Conservation (phyloP, 1,284 basidiomycete genomes). For the Mycosarcoma mackinlayi region DNA sequence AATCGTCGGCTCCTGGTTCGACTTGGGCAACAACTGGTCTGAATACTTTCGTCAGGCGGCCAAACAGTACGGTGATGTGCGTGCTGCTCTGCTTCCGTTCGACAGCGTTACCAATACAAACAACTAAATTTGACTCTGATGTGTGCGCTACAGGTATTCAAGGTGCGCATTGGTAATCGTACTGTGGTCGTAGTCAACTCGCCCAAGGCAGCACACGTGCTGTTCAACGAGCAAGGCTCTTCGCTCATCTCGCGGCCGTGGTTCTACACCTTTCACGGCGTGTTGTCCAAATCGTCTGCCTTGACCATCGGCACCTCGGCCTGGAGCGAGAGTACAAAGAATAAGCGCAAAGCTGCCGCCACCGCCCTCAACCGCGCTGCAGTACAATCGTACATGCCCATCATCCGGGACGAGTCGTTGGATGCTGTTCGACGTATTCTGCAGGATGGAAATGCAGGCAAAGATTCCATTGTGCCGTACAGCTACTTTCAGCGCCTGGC, state of each 20-base stretch:
- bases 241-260: slow-evolving; percentile 3
- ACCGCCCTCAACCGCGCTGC: slow-evolving; percentile 2
- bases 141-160: background rate
- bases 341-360: slow-evolving; percentile 3
- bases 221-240: slow-evolving; percentile 4
- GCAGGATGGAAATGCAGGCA: background rate
- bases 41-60: slow-evolving; percentile 4
- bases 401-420: background rate
- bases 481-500: slow-evolving; percentile 3
- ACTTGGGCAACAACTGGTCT: slow-evolving; percentile 2
- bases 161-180: slow-evolving; percentile 1
- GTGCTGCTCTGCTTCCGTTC: too few relatives aligned
- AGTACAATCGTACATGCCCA: slow-evolving; percentile 1
- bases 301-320: slow-evolving; percentile 2
- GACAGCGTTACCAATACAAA: too few relatives aligned
- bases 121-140: too few relatives aligned
- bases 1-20: slow-evolving; percentile 4
- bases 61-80: slow-evolving; percentile 2
- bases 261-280: slow-evolving; percentile 1
- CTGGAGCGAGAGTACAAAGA: slow-evolving; percentile 2
- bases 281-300: background rate
- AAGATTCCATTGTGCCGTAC: background rate
- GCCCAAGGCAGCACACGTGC: background rate
- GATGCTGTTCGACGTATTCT: slow-evolving; percentile 3
- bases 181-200: slow-evolving; percentile 5